These are phyloP conservation scores for Hanseniaspora vineae DNA, from an alignment of 805 yeast genomes.

Conservation along the genomic window DNA sequence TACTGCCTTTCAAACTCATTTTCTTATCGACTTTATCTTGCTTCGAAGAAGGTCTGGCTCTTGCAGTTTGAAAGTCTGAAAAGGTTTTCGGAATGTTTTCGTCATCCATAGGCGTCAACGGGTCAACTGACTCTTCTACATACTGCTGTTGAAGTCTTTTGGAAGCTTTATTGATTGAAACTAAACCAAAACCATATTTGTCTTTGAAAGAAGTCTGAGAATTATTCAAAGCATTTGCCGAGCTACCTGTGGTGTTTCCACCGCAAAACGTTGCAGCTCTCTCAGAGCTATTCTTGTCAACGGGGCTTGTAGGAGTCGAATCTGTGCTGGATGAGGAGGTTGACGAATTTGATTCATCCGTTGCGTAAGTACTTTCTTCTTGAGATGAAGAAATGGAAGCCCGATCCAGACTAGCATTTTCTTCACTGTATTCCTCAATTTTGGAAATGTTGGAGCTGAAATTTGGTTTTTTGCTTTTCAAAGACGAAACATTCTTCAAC, in stretches of 20 bases:
- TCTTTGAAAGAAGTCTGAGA: background rate
- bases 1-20: conserved; percentile 4
- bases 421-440: background rate
- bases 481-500: conserved; percentile 4
- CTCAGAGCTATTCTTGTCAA: background rate
- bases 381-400: background rate
- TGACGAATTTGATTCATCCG: background rate
- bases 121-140: conserved; percentile 20
- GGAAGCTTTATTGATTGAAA: conserved; percentile 18
- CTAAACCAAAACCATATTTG: conserved; percentile 15
- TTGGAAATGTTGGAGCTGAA: background rate
- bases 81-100: background rate
- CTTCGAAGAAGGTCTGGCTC: background rate
- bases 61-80: background rate
- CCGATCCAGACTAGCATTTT: background rate
- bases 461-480: background rate
- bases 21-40: background rate
- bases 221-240: background rate
- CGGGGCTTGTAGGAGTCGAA: background rate
- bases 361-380: background rate
- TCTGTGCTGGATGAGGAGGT: background rate
- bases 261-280: background rate
- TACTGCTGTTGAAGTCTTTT: conserved; percentile 16
- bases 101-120: conserved; percentile 9
- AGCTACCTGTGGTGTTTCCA: background rate